phyloP scores from a whole-genome alignment of 495 filamentous ascomycete genomes.

The Xylaria venustula region DNA sequence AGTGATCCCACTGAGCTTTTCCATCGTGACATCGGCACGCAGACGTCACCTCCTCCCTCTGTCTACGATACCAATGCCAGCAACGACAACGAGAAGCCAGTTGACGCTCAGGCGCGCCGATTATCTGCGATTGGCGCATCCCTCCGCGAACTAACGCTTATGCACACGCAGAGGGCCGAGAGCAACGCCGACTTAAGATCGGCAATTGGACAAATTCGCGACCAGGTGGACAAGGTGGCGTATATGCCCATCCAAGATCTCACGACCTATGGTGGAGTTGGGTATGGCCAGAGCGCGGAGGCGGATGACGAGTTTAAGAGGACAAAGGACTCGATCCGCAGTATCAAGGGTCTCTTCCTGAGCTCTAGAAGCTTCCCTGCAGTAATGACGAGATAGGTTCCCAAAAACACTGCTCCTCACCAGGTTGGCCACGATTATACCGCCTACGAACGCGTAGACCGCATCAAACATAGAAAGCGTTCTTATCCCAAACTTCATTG shows the following conservation, averaged over 20 bases:
- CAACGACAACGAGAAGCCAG: slow-evolving; percentile 36
- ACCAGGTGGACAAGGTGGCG: slow-evolving; percentile 44
- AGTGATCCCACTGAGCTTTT: slow-evolving; percentile 80
- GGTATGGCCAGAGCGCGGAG: slow-evolving; percentile 50
- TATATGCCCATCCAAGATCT: slow-evolving; percentile 32
- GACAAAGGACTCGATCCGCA: slow-evolving; percentile 80
- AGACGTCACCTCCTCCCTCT: slow-evolving; percentile 64
- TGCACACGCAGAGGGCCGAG: slow-evolving; percentile 40
- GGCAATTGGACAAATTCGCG: slow-evolving; percentile 46
- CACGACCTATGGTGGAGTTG: slow-evolving; percentile 33
- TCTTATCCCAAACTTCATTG: neutral
- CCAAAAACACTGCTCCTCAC: neutral
- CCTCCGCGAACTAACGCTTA: slow-evolving; percentile 51
- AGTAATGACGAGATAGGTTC: slow-evolving; percentile 24
- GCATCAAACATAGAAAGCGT: neutral
- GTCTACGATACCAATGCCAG: slow-evolving; percentile 23
- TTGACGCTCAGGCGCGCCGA: slow-evolving; percentile 32
- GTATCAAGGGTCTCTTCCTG: slow-evolving; percentile 90
- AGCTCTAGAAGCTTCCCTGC: slow-evolving; percentile 67
- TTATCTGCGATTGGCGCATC: slow-evolving; percentile 42
- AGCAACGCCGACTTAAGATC: slow-evolving; percentile 37
- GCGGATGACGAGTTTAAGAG: slow-evolving; percentile 71
- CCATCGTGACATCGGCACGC: slow-evolving; percentile 84
- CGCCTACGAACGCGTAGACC: too few species aligned
- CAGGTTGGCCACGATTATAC: too few species aligned